Percentiles rank a stretch among this genome's conserved stretches.
These are phyloP conservation scores for Mucor plumbeus DNA, from an alignment of 371 early-diverging fungal genomes.

Conservation along the genomic window DNA sequence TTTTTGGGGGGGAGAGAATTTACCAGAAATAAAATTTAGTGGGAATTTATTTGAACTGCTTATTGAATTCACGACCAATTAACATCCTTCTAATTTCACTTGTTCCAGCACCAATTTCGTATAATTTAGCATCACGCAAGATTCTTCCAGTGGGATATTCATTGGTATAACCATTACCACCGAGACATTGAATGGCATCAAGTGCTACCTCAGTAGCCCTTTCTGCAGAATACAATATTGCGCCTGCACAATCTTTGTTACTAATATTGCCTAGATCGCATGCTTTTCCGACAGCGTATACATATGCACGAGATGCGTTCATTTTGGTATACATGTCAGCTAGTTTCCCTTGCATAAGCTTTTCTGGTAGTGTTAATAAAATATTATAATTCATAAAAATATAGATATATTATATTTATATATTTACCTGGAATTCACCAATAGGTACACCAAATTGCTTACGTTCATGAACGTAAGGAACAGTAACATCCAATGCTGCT, in stretches of 20 bases:
- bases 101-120: constrained; percentile 98
- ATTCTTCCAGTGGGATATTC: constrained; percentile 95
- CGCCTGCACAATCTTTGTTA: constrained; percentile 96
- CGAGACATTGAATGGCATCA: constrained; percentile 95
- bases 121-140: constrained; percentile 95
- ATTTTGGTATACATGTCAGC: constrained; percentile 98
- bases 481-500: constrained; percentile 79
- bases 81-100: constrained; percentile 97
- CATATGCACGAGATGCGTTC: constrained; percentile 89
- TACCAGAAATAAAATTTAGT: constrained; percentile 6
- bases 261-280: constrained; percentile 82
- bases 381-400: too few species aligned
- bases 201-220: constrained; percentile 94
- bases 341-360: constrained; percentile 90
- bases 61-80: constrained; percentile 84
- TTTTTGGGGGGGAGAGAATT: neutral
- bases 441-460: constrained; percentile 89
- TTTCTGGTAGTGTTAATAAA: too few species aligned
- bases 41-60: constrained; percentile 42
- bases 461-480: constrained; percentile 90
- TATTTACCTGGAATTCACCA: constrained; percentile 87
- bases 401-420: too few species aligned
- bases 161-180: constrained; percentile 97
- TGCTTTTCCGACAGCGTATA: constrained; percentile 91
- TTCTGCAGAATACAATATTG: constrained; percentile 94